Base-by-base conservation (phyloP, 345 rosid species). In the Hypericum perforatum region DNA sequence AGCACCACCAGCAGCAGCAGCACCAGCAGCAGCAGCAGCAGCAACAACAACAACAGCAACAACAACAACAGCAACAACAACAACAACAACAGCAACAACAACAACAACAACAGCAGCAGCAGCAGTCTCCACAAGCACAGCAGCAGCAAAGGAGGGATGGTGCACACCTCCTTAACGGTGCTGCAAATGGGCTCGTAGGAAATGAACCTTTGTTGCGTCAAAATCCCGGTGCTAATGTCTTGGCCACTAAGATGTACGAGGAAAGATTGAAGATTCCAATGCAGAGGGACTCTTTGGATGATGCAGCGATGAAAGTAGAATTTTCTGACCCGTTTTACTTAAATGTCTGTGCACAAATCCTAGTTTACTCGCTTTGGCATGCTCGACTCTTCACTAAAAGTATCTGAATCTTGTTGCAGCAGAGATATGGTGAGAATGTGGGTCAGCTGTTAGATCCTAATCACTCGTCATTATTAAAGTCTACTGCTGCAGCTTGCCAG, bases 211-310 rank as follows among this genome's bases (percentile, higher is more conserved):
- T 76, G n/a, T 68, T 77, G 82, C 84, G 95, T 44, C 97, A 81
- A 67, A 81, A 70, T 48, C 51, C 89, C 60, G 94, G 78, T 71
- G 92, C 84, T 53, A 86, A 74, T 82, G 88, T 89, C 55, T 48
- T 91, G 70, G 87, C 89, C 16, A 79, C 79, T 54, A 91, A 82
- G 72, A 75, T 89, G 80, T 91, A 84, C n/a, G 96, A 83, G 78
- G 96, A 91, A 57, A 75, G 82, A 53, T 69, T 81, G 46, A 91
- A 91, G 64, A 39, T 74, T 58, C 90, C 98, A 36, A 70, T 62
- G 58, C 95, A 79, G 70, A 83, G 98, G 77, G 98, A 91, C 71
- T 67, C 88, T 37, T 64, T 88, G 76, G 95, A 89, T 55, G 96
- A 91, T 61, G 71, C 84, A 10, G 67, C 85, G 42, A 83, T 81